Evolutionary conservation across 108 stramenopile genomes (phyloP), one percentile per base, ranked within the genome.

Genomic region (Thalassiosira profunda): DNA sequence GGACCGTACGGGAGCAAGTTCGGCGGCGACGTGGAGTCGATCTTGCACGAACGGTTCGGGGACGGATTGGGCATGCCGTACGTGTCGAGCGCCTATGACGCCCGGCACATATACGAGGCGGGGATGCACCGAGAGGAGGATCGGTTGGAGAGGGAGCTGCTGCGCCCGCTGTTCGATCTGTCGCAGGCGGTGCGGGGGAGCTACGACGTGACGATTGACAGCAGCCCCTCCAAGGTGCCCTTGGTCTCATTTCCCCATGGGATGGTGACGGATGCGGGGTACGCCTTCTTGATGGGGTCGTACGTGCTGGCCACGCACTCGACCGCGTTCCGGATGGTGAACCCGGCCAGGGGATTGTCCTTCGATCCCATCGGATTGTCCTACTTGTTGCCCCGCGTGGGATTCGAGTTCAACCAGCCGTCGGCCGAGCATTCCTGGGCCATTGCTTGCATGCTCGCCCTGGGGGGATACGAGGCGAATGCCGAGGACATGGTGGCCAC

Each of bases 321-420:
- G 40, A 81, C 87, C 0, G 76, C 76, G 11, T 88, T 84, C 58
- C 24, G 67, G 10, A 90, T 94, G 23, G 56, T 82, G 18, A 88
- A 91, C 59, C 89, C 90, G n/a, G 63, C 87, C 28, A 43, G 86
- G 10, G 93, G 93, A 31, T 62, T 94, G 24, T 58, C 87, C 11
- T 77, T 94, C 5, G 93, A 94, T 74, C 93, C 93, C 0, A 76
- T 90, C 11, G 93, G 93, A 4, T 62, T 88, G 48, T 86, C 86
- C 1, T 90, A 86, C 73, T 73, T 90, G 4, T 54, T 94, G 44
- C 90, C 90, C 8, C 78, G 89, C 3, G 56, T 91, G 8, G 90
- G 93, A 33, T 77, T 72, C 80, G 93, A 94, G 73, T 88, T 82
- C 43, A 31, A 70, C 29, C 80, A 89, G 38, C 75, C 81, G 8